Conservation (phyloP, 441 rosid species). For the Adansonia grandidieri region DNA sequence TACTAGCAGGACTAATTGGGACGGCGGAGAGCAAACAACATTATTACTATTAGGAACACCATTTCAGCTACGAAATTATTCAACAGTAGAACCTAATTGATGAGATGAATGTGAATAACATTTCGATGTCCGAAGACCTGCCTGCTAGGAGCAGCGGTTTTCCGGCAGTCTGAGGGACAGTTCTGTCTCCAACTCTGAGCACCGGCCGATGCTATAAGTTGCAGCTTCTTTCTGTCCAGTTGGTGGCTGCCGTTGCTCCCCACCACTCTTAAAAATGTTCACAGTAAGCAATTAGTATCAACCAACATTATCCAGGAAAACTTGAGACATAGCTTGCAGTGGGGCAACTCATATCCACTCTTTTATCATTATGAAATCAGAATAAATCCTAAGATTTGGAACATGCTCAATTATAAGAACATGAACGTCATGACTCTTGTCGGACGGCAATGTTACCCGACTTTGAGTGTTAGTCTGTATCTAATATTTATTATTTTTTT, state of each 20-base stretch:
- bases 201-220: slow-evolving; percentile 26
- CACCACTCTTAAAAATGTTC: neutral
- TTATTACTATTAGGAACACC: neutral
- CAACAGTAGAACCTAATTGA: neutral
- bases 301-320: neutral
- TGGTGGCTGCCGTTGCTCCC: slow-evolving; percentile 30
- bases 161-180: slow-evolving; percentile 58
- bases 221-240: slow-evolving; percentile 27
- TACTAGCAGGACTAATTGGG: too few species aligned
- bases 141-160: slow-evolving; percentile 21
- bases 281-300: neutral
- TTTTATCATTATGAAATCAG: neutral
- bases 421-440: neutral
- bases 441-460: too few species aligned
- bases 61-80: neutral
- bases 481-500: too few species aligned
- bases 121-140: neutral
- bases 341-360: neutral
- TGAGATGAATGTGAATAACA: neutral
- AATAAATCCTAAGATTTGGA: neutral
- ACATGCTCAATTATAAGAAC: neutral
- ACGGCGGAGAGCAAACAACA: too few species aligned
- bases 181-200: slow-evolving; percentile 58
- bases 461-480: too few species aligned
- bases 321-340: neutral